Conservation (phyloP, 1,284 basidiomycete species). For the Cryptococcus sp. region DNA sequence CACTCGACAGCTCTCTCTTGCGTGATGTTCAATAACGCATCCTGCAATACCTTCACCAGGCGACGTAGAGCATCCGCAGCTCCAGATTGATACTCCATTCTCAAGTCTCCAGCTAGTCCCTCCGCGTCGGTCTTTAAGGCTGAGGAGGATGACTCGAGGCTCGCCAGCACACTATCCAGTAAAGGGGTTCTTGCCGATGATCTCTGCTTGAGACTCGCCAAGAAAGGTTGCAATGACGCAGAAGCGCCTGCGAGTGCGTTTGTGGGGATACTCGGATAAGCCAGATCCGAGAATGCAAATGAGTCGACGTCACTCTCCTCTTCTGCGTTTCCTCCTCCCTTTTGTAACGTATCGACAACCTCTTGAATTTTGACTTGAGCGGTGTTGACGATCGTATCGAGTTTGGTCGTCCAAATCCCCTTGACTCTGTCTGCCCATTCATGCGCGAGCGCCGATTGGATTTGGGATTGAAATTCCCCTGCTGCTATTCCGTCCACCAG, state of each 20-base stretch:
- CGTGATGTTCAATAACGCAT: slow-evolving; percentile 23
- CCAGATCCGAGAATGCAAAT: slow-evolving; percentile 30
- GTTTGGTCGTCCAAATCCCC: slow-evolving; percentile 38
- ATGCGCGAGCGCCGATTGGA: slow-evolving; percentile 28
- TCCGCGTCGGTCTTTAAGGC: slow-evolving; percentile 35
- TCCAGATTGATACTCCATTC: slow-evolving; percentile 22
- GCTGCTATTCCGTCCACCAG: slow-evolving; percentile 21
- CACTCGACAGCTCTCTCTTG: slow-evolving; percentile 24
- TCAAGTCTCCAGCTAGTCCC: slow-evolving; percentile 19
- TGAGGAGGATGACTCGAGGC: slow-evolving; percentile 28
- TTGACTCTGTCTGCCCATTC: slow-evolving; percentile 40
- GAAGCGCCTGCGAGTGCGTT: slow-evolving; percentile 14
- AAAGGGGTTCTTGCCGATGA: slow-evolving; percentile 35
- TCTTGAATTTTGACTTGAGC: slow-evolving; percentile 19
- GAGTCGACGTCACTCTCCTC: slow-evolving; percentile 9
- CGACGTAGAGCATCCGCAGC: slow-evolving; percentile 18
- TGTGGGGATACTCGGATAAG: slow-evolving; percentile 29
- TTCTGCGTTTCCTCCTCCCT: slow-evolving; percentile 2
- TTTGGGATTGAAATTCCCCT: slow-evolving; percentile 22
- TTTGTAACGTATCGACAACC: slow-evolving; percentile 22
- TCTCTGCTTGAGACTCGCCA: slow-evolving; percentile 32
- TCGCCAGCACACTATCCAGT: slow-evolving; percentile 32
- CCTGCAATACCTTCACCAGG: slow-evolving; percentile 25
- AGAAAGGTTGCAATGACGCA: slow-evolving; percentile 33
- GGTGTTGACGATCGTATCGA: slow-evolving; percentile 23